Evolutionary conservation across 352 stramenopile species (phyloP).

Genomic region (Phytopythium delawarense): DNA sequence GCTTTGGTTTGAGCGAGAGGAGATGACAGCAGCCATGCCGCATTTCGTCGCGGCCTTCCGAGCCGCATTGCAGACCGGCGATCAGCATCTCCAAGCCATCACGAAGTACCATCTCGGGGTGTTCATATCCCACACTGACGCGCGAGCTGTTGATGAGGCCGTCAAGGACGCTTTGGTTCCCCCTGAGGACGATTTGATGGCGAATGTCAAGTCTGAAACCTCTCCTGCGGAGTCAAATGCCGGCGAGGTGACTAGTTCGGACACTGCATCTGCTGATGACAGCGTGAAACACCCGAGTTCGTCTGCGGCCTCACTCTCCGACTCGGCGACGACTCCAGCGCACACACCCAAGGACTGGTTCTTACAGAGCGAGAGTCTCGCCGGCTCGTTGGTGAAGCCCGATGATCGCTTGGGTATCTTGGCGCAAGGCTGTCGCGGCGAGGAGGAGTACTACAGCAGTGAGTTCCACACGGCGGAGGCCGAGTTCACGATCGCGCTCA

Average conservation of each 20-base stretch:
- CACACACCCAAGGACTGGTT: slow-evolving; percentile 31
- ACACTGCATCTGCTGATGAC: neutral
- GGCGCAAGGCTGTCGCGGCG: slow-evolving; percentile 25
- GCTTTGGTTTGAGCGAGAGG: slow-evolving; percentile 22
- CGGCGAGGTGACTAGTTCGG: neutral
- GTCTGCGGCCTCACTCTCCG: neutral
- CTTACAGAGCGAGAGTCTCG: slow-evolving; percentile 21
- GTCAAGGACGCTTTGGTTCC: neutral
- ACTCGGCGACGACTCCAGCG: neutral
- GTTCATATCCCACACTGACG: slow-evolving; percentile 7
- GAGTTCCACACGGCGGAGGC: slow-evolving; percentile 38
- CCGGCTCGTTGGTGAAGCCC: slow-evolving; percentile 9
- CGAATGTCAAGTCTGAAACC: neutral
- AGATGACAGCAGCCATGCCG: slow-evolving; percentile 21
- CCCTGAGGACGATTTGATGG: neutral
- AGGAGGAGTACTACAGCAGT: slow-evolving; percentile 34
- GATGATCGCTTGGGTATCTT: slow-evolving; percentile 22
- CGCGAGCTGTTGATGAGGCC: neutral
- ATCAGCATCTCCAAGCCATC: slow-evolving; percentile 30
- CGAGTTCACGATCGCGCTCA: slow-evolving; percentile 33
- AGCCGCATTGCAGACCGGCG: slow-evolving; percentile 15
- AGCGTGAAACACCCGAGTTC: neutral
- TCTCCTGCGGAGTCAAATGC: neutral
- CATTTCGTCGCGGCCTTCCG: slow-evolving; percentile 36
- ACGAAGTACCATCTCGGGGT: slow-evolving; percentile 46